Conservation (phyloP, 73 alveolate genomes). For the Paramecium primaurelia region DNA sequence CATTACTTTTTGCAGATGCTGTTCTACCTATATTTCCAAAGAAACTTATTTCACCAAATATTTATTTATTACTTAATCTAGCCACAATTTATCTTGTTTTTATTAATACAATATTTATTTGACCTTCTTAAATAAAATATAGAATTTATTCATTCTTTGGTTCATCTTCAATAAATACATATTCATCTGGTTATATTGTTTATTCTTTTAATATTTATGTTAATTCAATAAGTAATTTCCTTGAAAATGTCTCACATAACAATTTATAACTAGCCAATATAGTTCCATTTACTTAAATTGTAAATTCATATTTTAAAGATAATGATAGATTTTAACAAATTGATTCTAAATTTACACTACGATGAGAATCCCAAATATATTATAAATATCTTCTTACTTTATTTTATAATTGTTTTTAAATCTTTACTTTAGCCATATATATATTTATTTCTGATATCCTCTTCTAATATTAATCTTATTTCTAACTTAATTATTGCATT, state of each 20-base stretch:
- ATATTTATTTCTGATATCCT: slow-evolving; percentile 58
- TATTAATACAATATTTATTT: slow-evolving; percentile 62
- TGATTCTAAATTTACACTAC: background rate
- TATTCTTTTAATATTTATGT: slow-evolving; percentile 75
- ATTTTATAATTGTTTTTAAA: slow-evolving; percentile 50
- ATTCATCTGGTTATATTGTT: slow-evolving; percentile 82
- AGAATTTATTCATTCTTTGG: slow-evolving; percentile 65
- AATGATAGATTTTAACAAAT: background rate
- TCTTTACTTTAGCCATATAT: slow-evolving; percentile 56
- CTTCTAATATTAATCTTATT: slow-evolving; percentile 39
- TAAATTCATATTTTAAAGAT: background rate
- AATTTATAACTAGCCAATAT: background rate
- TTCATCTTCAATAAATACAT: slow-evolving; percentile 88
- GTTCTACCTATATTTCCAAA: slow-evolving; percentile 63
- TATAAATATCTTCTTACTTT: slow-evolving; percentile 51
- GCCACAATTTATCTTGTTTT: slow-evolving; percentile 37
- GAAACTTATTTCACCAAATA: slow-evolving; percentile 72
- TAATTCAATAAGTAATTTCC: slow-evolving; percentile 27
- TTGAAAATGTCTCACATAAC: background rate
- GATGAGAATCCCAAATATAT: slow-evolving; percentile 55
- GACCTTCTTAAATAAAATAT: slow-evolving; percentile 82
- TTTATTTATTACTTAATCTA: background rate
- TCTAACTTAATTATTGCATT: slow-evolving; percentile 29
- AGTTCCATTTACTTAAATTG: background rate
- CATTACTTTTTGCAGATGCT: slow-evolving; percentile 67